phyloP scores from a whole-genome alignment of 2,329 filamentous ascomycete species.

The Byssoonygena ceratinophila region DNA sequence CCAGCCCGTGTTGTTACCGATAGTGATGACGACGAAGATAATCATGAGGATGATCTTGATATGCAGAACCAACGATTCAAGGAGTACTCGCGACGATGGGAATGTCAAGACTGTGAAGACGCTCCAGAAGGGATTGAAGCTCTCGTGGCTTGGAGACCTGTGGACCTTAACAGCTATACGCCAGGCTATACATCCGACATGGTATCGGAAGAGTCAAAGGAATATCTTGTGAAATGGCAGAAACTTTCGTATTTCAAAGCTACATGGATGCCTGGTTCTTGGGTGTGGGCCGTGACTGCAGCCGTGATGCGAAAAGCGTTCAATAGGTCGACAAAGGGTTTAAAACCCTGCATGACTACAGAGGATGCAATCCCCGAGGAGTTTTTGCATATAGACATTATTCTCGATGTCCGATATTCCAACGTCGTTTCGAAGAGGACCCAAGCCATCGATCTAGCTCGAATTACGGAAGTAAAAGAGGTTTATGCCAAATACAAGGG shows the following conservation, averaged over 20 bases:
- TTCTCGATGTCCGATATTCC: slow-evolving; percentile 68
- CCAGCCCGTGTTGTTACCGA: slow-evolving; percentile 15
- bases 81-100: slow-evolving; percentile 66
- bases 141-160: slow-evolving; percentile 82
- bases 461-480: slow-evolving; percentile 60
- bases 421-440: slow-evolving; percentile 47
- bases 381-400: slow-evolving; percentile 72
- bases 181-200: slow-evolving; percentile 44
- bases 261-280: slow-evolving; percentile 77
- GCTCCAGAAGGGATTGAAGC: slow-evolving; percentile 57
- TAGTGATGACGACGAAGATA: slow-evolving; percentile 25
- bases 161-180: slow-evolving; percentile 46
- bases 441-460: slow-evolving; percentile 59
- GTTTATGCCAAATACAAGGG: slow-evolving; percentile 88
- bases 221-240: slow-evolving; percentile 88
- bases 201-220: slow-evolving; percentile 65
- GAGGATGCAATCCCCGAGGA: slow-evolving; percentile 81
- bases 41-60: slow-evolving; percentile 30
- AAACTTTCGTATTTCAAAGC: slow-evolving; percentile 69
- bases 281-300: slow-evolving; percentile 66
- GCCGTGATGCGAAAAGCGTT: slow-evolving; percentile 62
- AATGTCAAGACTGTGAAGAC: slow-evolving; percentile 65
- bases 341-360: slow-evolving; percentile 56
- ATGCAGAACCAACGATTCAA: slow-evolving; percentile 42
- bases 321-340: slow-evolving; percentile 53